Base-by-base conservation (phyloP, 116 monocot species). In the Iris pallida region DNA sequence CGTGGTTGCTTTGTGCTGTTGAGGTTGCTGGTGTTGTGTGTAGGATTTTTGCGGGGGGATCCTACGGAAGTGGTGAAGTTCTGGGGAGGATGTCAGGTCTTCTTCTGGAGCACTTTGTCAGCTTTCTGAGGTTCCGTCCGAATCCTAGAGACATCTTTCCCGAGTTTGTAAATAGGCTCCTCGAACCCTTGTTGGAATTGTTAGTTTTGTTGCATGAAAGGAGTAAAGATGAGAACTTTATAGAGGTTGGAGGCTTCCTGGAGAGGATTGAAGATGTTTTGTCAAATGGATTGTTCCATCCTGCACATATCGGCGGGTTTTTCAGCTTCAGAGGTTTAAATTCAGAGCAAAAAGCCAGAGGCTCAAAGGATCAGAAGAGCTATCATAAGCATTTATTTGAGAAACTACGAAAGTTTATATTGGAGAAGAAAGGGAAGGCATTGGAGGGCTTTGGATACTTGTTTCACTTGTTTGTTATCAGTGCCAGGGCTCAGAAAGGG, bases 201-300 rank as follows among this genome's bases (percentile, higher is more conserved):
- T 56, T 90, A 47, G 85, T 85, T 76, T 68, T 88, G 8, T 64
- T 94, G 69, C 76, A 83, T 16, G 20, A 68, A 46, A 74, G 70
- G 51, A 63, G 4, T 8, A 71, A 59, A 55, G 53, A 68, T 19
- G 44, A 69, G 5, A 72, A 69, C 45, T 59, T 16, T 71, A 67
- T 54, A 57, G 47, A 69, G 20, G 64, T 54, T 44, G 52, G 68
- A 55, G 74, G 52, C 55, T 71, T 81, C 42, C 61, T 85, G 67
- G 75, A 13, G 55, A 66, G 68, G 42, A 68, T 94, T 64, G 90
- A 90, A 67, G 83, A 88, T 66, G 65, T 85, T 45, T 62, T 94
- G 55, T 73, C 72, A 9, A 90, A 85, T 73, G 90, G 85, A 15
- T 65, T 94, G 75, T 94, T 90, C 66, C 88, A 90, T 78, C 83